These are phyloP conservation scores for Pelargonium citronellum DNA, from an alignment of 441 rosid genomes.

Conservation along the genomic window DNA sequence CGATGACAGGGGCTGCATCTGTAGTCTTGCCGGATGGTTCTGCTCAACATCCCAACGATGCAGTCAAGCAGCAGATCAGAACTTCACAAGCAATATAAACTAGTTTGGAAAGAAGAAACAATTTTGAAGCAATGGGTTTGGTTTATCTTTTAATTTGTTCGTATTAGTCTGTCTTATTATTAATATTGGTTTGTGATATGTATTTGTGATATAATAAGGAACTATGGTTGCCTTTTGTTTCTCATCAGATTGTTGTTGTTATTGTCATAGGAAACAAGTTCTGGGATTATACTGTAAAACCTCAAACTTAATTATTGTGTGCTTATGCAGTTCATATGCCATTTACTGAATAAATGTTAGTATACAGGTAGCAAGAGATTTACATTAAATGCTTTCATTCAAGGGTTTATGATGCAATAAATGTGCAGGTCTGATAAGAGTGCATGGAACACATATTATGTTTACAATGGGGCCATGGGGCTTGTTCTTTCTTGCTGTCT, in stretches of 20 bases:
- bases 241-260: constrained; percentile 24
- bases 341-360: constrained; percentile 28
- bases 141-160: constrained; percentile 31
- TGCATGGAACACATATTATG: too few species aligned
- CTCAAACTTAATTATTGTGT: constrained; percentile 25
- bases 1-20: constrained; percentile 51
- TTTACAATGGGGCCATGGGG: too few species aligned
- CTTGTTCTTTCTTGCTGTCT: too few species aligned
- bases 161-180: background rate
- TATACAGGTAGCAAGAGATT: constrained; percentile 20
- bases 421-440: background rate
- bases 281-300: constrained; percentile 47
- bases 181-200: constrained; percentile 41
- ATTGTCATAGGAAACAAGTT: constrained; percentile 33
- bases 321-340: constrained; percentile 33
- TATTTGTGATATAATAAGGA: constrained; percentile 47
- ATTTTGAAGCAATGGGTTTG: constrained; percentile 51
- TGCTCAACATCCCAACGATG: constrained; percentile 49
- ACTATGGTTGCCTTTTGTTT: constrained; percentile 25
- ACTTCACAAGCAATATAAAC: constrained; percentile 52
- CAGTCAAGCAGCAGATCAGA: constrained; percentile 63
- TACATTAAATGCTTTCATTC: constrained; percentile 8
- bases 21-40: constrained; percentile 54
- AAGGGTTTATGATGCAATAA: constrained; percentile 8
- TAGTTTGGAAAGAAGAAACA: constrained; percentile 15